Evolutionary conservation across 768 basidiomycete species (phyloP).

Genomic region (Dacryopinax primogenitus): DNA sequence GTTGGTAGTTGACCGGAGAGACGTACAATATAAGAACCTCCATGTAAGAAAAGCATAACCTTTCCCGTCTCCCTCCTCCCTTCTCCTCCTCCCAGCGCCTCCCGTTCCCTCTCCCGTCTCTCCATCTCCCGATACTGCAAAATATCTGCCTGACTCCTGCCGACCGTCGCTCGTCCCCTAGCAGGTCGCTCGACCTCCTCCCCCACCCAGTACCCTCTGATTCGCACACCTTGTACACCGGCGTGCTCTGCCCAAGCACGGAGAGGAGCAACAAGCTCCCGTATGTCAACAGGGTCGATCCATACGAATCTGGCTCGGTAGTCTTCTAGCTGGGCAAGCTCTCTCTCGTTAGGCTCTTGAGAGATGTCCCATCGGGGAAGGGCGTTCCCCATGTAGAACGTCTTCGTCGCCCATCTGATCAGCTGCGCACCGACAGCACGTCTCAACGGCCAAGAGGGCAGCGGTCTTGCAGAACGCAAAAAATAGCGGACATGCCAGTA

Average conservation of each 20-base stretch:
- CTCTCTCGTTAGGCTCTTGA: background rate
- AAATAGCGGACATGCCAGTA: background rate
- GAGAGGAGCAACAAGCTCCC: background rate
- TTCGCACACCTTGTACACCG: background rate
- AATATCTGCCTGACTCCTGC: background rate
- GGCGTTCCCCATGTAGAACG: background rate
- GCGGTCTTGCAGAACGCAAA: background rate
- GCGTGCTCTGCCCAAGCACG: background rate
- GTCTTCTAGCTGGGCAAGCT: background rate
- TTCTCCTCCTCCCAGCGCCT: background rate
- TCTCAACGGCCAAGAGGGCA: background rate
- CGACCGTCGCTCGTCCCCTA: background rate
- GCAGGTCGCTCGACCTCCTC: background rate
- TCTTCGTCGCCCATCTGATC: background rate
- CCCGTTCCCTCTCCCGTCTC: background rate
- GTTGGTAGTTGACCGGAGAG: background rate
- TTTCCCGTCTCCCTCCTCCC: slow-evolving; percentile 17
- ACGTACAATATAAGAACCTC: slow-evolving; percentile 14
- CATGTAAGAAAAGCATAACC: slow-evolving; percentile 18
- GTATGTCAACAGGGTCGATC: background rate
- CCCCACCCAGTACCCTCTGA: background rate
- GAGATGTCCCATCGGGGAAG: background rate
- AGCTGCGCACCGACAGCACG: background rate
- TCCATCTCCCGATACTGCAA: background rate
- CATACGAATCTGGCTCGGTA: background rate